Base-by-base conservation (phyloP, 768 basidiomycete species). In the Postia placenta region DNA sequence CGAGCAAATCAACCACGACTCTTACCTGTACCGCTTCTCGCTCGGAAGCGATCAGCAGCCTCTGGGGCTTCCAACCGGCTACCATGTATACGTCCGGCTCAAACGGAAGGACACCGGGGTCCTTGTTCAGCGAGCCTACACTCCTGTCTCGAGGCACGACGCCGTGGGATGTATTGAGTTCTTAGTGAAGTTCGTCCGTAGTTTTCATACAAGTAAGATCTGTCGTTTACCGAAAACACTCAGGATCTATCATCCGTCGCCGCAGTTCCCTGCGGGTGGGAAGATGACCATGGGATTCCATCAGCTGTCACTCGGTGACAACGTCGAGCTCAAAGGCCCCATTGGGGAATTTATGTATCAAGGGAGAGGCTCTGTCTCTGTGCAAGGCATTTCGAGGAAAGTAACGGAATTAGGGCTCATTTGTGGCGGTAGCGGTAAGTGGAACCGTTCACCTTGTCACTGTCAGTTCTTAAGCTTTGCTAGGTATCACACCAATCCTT, bases 291-390 rank as follows among this genome's bases (percentile, higher is more conserved):
- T 66, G 20, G 72, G 72, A 2, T 73, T 74, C 58, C 53, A 71
- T 42, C 69, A 75, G 53, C 70, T 84, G 1, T 56, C 47, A 4
- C 51, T 79, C 4, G 79, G 73, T 2, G 79, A 82, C 46, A 55
- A 33, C 2, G 62, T 82, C 7, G 79, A 82, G 50, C 52, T 82
- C 43, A 82, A 81, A 56, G 81, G 81, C 0, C 81, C 81, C 0
- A 59, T 81, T 5, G 81, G 81, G 0, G 71, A 73, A 5, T 83
- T 83, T 56, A 58, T 69, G 19, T 83, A 77, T 75, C 56, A 67
- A 2, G 77, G 78, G 1, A 43, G 61, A 11, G 73, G 74, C 0
- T 47, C 60, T 7, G 70, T 69, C 11, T 53, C 51, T 22, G 66
- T 73, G 64, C 64, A 67, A 37, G 73, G 73, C 0, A 48, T 61